Evolutionary conservation across 2,329 filamentous ascomycete genomes (phyloP), one percentile per base, ranked within the genome.

Genomic region (Arthrobotrys sinensis): DNA sequence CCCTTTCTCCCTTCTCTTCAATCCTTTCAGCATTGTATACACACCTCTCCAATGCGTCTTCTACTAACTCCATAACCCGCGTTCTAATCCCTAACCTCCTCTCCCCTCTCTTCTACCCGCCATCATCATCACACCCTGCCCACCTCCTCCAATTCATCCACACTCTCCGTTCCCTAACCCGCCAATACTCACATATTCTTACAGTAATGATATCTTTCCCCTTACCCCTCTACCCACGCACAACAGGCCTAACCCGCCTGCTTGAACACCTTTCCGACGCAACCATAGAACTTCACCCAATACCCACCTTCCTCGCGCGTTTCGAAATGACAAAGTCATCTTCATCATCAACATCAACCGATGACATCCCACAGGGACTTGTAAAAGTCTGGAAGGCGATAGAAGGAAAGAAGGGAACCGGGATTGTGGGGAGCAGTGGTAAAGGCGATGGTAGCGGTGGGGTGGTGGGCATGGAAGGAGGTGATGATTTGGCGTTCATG

Each of bases 401-500:
- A 0, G 87, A 97, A 0, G 91, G 93, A 80, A 78, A 78, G 36
- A 62, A 53, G 1, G 75, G 75, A 1, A 78, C 75, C 1, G 75
- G 75, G 3, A 78, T 78, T 5, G 34, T 69, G 0, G 40, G 55
- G 19, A 46, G 34, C 16, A 64, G 50, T 14, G 55, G 43, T 40
- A 68, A 65, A 16, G 75, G 67, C 10, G 67, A 72, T 93, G 96
- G 76, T 95, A 93, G 92, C 80, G 95, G 96, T 1, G 94, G 94
- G 1, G 93, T 93, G 12, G 91, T 90, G 8, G 88, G 89, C 1
- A 90, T 90, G 76, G 89, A 89, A 73, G 90, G 90, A 79, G 90
- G 92, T 24, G 93, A 97, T 82, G 94, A 97, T 84, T 88, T 97
- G 84, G 94, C 94, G 3, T 99, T 99, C 84, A 94, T 91, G 78